Conservation (phyloP, 768 basidiomycete species). For the Imleria badia region DNA sequence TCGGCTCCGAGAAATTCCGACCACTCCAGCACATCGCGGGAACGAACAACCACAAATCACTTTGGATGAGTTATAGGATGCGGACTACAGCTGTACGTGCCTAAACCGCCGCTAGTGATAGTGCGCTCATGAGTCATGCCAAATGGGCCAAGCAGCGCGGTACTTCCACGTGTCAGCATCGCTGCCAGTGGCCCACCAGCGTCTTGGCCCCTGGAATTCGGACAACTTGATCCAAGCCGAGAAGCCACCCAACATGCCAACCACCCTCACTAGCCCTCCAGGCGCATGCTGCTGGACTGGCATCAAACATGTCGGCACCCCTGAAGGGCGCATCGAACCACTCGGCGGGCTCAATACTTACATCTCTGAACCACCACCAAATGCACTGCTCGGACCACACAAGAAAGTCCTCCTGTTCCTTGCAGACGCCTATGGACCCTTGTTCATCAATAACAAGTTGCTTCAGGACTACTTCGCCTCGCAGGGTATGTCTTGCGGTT, state of each 20-base stretch:
- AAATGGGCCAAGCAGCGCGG: neutral
- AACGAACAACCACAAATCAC: no score
- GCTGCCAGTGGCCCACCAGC: no score
- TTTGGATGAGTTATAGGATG: no score
- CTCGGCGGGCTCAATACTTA: conserved; percentile 55
- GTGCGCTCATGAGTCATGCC: neutral
- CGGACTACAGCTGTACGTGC: no score
- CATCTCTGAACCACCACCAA: conserved; percentile 46
- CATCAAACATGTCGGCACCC: conserved; percentile 49
- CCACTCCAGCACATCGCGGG: no score
- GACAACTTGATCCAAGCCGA: no score
- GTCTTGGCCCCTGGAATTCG: no score
- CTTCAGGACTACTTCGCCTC: conserved; percentile 63
- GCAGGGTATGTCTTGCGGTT: conserved; percentile 37
- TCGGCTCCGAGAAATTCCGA: no score
- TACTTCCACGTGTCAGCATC: no score
- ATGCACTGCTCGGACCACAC: conserved; percentile 18
- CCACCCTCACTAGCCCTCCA: conserved; percentile 38
- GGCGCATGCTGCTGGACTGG: conserved; percentile 51
- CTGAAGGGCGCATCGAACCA: conserved; percentile 42
- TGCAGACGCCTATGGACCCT: conserved; percentile 56
- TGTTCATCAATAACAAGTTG: conserved; percentile 54
- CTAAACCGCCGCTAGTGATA: no score
- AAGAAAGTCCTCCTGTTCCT: conserved; percentile 53
- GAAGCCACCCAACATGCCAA: neutral